These are phyloP conservation scores for Fusarium proliferatum DNA, from an alignment of 2,329 filamentous ascomycete genomes.

Conservation along the genomic window DNA sequence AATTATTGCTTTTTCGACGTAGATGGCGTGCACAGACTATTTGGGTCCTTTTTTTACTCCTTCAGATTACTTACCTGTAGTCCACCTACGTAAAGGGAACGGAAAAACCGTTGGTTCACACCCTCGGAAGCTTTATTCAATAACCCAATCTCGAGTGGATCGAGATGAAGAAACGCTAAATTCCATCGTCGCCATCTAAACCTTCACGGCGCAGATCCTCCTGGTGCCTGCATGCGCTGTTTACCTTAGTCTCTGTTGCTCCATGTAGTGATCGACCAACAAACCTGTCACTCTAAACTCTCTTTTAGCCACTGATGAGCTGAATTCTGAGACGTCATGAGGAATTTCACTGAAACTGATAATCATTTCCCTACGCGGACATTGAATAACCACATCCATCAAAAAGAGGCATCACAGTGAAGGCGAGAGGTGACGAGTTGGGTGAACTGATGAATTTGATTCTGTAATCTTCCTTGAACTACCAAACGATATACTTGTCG, in stretches of 20 bases:
- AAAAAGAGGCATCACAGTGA: neutral
- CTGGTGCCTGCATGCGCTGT: slow-evolving; percentile 12
- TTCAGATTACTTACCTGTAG: neutral
- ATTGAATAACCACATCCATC: neutral
- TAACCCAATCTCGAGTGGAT: neutral
- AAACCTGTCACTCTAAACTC: slow-evolving; percentile 12
- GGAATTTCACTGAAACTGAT: neutral
- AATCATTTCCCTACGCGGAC: neutral
- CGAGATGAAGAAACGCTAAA: slow-evolving; percentile 20
- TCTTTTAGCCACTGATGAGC: neutral
- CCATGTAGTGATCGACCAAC: slow-evolving; percentile 16
- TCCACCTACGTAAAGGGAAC: slow-evolving; percentile 6
- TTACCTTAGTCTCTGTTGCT: slow-evolving; percentile 8
- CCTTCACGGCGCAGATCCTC: slow-evolving; percentile 12
- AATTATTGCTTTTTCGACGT: slow-evolving; percentile 11
- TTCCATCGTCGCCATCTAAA: slow-evolving; percentile 11
- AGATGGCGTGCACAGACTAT: slow-evolving; percentile 12
- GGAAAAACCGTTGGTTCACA: slow-evolving; percentile 1
- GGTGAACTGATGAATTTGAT: slow-evolving; percentile 2
- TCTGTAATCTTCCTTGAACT: slow-evolving; percentile 10
- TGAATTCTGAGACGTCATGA: slow-evolving; percentile 6
- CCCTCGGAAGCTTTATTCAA: neutral
- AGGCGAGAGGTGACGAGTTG: neutral
- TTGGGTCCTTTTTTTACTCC: slow-evolving; percentile 1
- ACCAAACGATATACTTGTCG: slow-evolving; percentile 21